These are phyloP conservation scores for Penicillium sp. DNA, from an alignment of 2,329 filamentous ascomycete species.

Conservation along the genomic window DNA sequence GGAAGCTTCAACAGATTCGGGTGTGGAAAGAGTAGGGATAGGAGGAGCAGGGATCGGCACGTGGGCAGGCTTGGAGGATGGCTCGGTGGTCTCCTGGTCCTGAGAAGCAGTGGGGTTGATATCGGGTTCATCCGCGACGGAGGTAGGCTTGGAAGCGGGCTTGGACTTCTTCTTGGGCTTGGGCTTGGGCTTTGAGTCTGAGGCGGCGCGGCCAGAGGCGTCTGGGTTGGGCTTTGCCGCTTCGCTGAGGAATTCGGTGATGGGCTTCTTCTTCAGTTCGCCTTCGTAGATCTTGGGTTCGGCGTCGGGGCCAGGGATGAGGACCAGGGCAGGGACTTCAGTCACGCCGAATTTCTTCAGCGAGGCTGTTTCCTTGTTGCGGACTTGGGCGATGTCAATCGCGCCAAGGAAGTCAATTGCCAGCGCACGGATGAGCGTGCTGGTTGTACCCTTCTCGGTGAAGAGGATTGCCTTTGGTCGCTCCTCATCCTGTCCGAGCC, in stretches of 20 bases:
- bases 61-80: conserved; percentile 40
- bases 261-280: conserved; percentile 78
- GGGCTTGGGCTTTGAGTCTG: conserved; percentile 39
- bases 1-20: conserved; percentile 64
- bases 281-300: conserved; percentile 75
- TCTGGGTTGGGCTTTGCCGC: conserved; percentile 78
- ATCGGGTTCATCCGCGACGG: conserved; percentile 44
- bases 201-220: conserved; percentile 43
- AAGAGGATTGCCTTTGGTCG: conserved; percentile 86
- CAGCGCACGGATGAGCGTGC: conserved; percentile 76
- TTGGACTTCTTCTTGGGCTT: conserved; percentile 48
- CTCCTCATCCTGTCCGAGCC: conserved; percentile 67
- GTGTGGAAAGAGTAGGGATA: conserved; percentile 65
- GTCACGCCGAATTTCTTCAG: conserved; percentile 74
- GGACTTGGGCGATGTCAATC: conserved; percentile 78
- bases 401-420: conserved; percentile 88
- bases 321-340: conserved; percentile 76
- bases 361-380: conserved; percentile 73
- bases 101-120: conserved; percentile 54
- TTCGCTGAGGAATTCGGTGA: conserved; percentile 81
- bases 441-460: conserved; percentile 87
- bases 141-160: conserved; percentile 49
- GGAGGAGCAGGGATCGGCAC: conserved; percentile 60
- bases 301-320: conserved; percentile 71
- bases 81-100: conserved; percentile 30